Base-by-base conservation (phyloP, 2,329 filamentous ascomycete genomes). In the Curvularia sp. region DNA sequence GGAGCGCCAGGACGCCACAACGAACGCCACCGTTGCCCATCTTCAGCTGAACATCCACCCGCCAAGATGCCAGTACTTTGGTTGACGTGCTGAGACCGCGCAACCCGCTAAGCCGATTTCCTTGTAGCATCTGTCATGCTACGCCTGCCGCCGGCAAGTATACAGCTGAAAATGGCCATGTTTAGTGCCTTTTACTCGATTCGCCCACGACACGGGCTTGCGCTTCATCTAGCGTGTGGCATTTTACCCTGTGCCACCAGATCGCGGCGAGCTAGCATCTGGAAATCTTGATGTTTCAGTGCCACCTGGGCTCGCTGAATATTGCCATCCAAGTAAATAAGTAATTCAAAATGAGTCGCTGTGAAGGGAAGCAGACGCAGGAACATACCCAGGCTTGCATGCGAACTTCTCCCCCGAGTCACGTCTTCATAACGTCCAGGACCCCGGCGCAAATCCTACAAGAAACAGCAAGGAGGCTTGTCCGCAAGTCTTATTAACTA, bases 111-210 rank as follows among this genome's bases (percentile, higher is more conserved):
- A 66, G 72, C 61, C 64, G 66, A 68, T 47, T 43, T 63, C 66
- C 67, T 60, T 66, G 71, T 66, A 73, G 60, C 64, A 70, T 70
- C 38, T 68, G 66, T 67, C 59, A 69, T 72, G 67, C n/a, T 66
- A 68, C 70, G 65, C 59, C 68, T 68, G 67, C 63, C 61, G 67
- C 60, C 65, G 71, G 73, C 72, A 72, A 60, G 56, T n/a, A 66
- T 57, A 51, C 67, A 76, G 74, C 74, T 76, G 74, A 76, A 69
- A 64, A 61, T 61, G 63, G 68, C 67, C 66, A 70, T 64, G 54
- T 43, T 32, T 49, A 50, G 59, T 61, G 60, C 60, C 65, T 32
- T 55, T 47, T 49, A 41, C 47, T 59, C 42, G 32, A 42, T 55
- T 39, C 61, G 63, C 64, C 65, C 58, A 70, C 27, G 72, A 12